Evolutionary conservation across 2,329 filamentous ascomycete species (phyloP), one percentile per base, ranked within the genome.

Genomic region (Juglanconis juglandina): DNA sequence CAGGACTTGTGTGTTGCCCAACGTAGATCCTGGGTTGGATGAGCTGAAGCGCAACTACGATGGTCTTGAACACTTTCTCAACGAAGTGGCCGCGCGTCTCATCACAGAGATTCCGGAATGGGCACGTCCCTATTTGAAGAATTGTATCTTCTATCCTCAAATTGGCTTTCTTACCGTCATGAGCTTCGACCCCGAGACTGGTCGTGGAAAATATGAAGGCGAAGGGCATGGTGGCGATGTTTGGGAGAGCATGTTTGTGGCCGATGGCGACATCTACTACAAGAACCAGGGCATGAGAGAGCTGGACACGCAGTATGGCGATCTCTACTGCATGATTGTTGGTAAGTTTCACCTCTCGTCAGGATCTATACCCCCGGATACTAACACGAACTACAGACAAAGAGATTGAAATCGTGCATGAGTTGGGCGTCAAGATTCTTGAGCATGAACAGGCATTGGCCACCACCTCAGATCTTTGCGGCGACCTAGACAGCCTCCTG

Each of bases 101-200:
- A 83, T 83, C 0, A 72, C 74, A 13, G 79, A 81, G 1, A 77
- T 95, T 24, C 88, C 92, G 1, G 78, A 82, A 61, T 81, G 81
- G 79, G 79, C 80, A 17, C 72, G 72, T 33, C 70, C 74, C 35
- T 79, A 83, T 61, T 75, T 88, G 13, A 78, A 81, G 39, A 93
- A 93, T 58, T 96, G 96, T 64, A 89, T 95, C 17, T 96, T 95
- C 71, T 89, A 96, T 63, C 94, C 93, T 0, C 92, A 96, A 68
- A 84, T 97, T 42, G 95, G 95, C 0, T 99, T 97, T 70, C 82
- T 97, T 42, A 90, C 92, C 2, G 87, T 89, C 0, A 87, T 96
- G 14, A 82, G 82, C 2, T 73, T 87, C 3, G 84, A 92, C 66
- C 75, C 79, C 13, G 71, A 78, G 1, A 86, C 82, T 1, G 85